phyloP scores from a whole-genome alignment of 768 basidiomycete species.

The Rhizopogon rudus region DNA sequence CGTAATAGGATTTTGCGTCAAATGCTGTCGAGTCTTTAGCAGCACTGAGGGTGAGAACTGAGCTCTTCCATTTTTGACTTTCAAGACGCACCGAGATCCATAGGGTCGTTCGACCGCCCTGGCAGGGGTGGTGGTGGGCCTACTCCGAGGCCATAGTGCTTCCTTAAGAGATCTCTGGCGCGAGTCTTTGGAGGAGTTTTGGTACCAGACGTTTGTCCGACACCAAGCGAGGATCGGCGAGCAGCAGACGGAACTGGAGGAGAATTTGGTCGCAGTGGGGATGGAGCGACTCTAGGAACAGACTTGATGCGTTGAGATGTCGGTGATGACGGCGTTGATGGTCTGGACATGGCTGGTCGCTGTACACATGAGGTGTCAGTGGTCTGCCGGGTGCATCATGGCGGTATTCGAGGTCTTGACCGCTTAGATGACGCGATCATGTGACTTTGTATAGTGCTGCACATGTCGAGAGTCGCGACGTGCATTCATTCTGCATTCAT shows the following conservation, averaged over 20 bases:
- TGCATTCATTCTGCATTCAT: not conserved
- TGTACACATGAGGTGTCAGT: constrained; percentile 2
- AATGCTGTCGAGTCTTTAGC: constrained; percentile 71
- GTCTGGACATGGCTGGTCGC: not conserved
- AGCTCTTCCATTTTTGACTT: not conserved
- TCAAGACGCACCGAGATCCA: constrained; percentile 63
- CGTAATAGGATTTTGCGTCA: constrained; percentile 80
- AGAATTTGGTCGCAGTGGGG: constrained; percentile 41
- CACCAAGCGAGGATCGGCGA: constrained; percentile 8
- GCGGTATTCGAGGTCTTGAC: not conserved
- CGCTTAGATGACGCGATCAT: constrained; percentile 18
- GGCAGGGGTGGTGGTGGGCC: constrained; percentile 60
- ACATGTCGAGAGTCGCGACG: not conserved
- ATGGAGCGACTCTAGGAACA: constrained; percentile 33
- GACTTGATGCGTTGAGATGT: constrained; percentile 17
- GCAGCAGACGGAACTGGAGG: constrained; percentile 20
- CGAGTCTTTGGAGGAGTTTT: constrained; percentile 40
- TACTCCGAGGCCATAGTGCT: constrained; percentile 84
- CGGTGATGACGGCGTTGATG: constrained; percentile 9
- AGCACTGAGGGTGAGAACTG: not conserved
- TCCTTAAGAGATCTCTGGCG: constrained; percentile 74
- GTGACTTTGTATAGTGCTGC: constrained; percentile 9
- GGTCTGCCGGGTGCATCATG: not conserved
- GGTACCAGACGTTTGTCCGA: constrained; percentile 18
- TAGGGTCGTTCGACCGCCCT: constrained; percentile 62